A percentile compares a stretch with the other conserved stretches of the same genome.
Evolutionary conservation across 306 rosid species (phyloP).

Genomic region (Cicer cuneatum): DNA sequence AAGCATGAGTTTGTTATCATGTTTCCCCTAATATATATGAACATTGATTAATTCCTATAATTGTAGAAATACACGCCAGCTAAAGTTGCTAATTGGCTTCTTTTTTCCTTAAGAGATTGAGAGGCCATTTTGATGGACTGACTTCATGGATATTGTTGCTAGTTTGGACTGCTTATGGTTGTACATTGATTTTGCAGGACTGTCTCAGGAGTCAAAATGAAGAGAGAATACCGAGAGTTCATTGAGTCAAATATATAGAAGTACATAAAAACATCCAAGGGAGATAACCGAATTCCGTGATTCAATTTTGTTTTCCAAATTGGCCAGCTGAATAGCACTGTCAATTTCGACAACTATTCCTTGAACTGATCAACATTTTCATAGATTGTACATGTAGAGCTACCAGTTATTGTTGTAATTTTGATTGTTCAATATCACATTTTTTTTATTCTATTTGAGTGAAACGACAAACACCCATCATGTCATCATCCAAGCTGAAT

Average conservation of each 20-base stretch:
- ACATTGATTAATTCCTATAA: background rate
- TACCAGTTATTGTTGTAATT: conserved; percentile 39
- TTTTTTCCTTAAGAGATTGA: conserved; percentile 1
- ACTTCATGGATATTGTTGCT: conserved; percentile 12
- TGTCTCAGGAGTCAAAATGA: conserved; percentile 90
- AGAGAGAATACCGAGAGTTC: conserved; percentile 85
- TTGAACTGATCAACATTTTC: conserved; percentile 38
- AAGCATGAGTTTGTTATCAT: conserved; percentile 22
- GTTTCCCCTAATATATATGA: background rate
- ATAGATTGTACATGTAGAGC: conserved; percentile 57
- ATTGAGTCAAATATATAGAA: conserved; percentile 74
- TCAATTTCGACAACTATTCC: conserved; percentile 53
- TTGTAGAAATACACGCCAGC: background rate
- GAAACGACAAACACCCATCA: too few relatives aligned
- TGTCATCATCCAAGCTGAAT: conserved; percentile 33
- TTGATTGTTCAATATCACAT: conserved; percentile 28
- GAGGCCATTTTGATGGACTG: conserved; percentile 5
- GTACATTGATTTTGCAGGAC: conserved; percentile 59
- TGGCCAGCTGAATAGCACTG: conserved; percentile 56
- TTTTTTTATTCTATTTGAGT: conserved; percentile 26
- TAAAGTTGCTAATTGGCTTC: conserved; percentile 18
- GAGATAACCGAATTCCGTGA: conserved; percentile 43
- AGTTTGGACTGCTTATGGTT: conserved; percentile 20
- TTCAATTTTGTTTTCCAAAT: conserved; percentile 67
- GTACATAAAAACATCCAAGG: conserved; percentile 33